phyloP scores from a whole-genome alignment of 2,329 filamentous ascomycete species.

The Fusarium hainanense region DNA sequence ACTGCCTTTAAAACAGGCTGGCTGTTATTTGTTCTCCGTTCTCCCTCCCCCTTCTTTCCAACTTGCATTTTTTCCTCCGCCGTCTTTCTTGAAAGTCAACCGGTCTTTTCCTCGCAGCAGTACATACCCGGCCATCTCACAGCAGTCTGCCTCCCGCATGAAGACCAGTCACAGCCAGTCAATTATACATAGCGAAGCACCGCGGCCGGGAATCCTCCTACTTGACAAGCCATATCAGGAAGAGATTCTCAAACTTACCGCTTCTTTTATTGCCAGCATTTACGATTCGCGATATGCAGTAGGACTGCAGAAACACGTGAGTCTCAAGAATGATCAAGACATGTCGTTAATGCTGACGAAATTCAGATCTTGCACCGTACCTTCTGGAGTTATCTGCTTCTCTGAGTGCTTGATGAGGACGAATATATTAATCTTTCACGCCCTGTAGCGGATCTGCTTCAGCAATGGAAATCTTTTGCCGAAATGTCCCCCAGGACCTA shows the following conservation, averaged over 20 bases:
- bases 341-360: background rate
- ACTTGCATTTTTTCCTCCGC: no score
- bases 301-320: background rate
- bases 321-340: background rate
- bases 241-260: background rate
- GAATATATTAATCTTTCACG: background rate
- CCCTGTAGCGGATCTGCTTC: background rate
- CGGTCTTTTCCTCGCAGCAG: background rate
- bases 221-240: background rate
- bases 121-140: background rate
- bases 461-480: conserved; percentile 60
- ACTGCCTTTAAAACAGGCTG: background rate
- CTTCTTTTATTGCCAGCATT: background rate
- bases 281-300: background rate
- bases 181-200: background rate
- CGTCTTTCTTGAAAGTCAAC: background rate
- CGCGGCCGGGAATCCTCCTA: background rate
- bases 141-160: conserved; percentile 33
- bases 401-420: background rate
- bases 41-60: background rate
- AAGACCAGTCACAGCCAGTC: conserved; percentile 9
- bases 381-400: background rate
- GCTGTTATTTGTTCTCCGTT: background rate
- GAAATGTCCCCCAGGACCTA: conserved; percentile 56
- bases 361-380: background rate